phyloP scores from a whole-genome alignment of 2,329 filamentous ascomycete genomes.

The Exutisphaerella laricina region DNA sequence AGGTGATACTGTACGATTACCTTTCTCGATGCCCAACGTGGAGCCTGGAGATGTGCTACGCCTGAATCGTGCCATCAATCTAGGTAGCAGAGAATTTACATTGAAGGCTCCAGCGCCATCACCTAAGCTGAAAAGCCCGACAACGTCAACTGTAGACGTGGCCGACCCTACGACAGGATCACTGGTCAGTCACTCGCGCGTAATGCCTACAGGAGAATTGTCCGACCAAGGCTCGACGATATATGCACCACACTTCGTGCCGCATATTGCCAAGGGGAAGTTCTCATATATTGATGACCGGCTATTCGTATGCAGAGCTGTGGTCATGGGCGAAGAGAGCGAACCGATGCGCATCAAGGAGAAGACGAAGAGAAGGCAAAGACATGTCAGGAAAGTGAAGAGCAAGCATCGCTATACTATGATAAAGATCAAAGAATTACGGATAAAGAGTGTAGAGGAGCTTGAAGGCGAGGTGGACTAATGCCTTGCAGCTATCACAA shows the following conservation, averaged over 20 bases:
- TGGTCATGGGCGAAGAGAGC: slow-evolving; percentile 76
- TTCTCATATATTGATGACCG: slow-evolving; percentile 66
- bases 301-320: slow-evolving; percentile 77
- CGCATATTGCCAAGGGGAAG: slow-evolving; percentile 36
- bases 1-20: slow-evolving; percentile 46
- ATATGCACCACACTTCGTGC: slow-evolving; percentile 34
- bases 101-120: slow-evolving; percentile 64
- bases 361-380: slow-evolving; percentile 60
- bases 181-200: slow-evolving; percentile 21
- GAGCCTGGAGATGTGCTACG: slow-evolving; percentile 77
- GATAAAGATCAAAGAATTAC: slow-evolving; percentile 75
- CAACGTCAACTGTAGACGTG: slow-evolving; percentile 20
- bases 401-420: slow-evolving; percentile 92
- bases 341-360: slow-evolving; percentile 53
- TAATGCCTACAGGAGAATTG: slow-evolving; percentile 30
- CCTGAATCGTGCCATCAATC: slow-evolving; percentile 72
- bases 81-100: slow-evolving; percentile 88
- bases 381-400: slow-evolving; percentile 64
- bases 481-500: too few relatives aligned
- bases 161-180: slow-evolving; percentile 26
- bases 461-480: slow-evolving; percentile 41
- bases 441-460: slow-evolving; percentile 55
- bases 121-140: slow-evolving; percentile 28
- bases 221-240: slow-evolving; percentile 25
- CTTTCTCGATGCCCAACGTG: slow-evolving; percentile 46